A percentile compares a stretch with the other conserved stretches of the same genome.
phyloP scores from a whole-genome alignment of 441 rosid species.

The Gossypium schwendimanii region DNA sequence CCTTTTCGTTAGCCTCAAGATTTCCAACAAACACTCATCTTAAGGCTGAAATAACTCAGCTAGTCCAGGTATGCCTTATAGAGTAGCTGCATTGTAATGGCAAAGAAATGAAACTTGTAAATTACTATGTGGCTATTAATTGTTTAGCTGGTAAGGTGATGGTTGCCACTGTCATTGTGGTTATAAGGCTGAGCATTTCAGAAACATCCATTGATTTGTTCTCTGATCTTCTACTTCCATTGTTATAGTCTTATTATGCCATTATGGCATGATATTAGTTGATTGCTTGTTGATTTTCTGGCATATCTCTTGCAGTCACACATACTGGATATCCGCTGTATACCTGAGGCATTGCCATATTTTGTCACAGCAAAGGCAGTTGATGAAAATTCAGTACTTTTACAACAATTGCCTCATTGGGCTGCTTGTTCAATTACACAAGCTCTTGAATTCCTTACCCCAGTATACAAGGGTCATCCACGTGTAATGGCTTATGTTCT shows the following conservation, averaged over 20 bases:
- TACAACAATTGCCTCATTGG: constrained; percentile 98
- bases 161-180: not conserved
- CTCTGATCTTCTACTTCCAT: not conserved
- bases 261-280: constrained; percentile 6
- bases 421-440: constrained; percentile 93
- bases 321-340: constrained; percentile 61
- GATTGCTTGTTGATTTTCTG: not conserved
- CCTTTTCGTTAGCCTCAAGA: constrained; percentile 71
- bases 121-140: not conserved
- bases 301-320: constrained; percentile 45
- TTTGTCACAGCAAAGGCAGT: constrained; percentile 89
- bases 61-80: constrained; percentile 67
- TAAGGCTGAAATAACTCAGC: constrained; percentile 76
- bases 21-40: constrained; percentile 67
- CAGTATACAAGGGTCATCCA: constrained; percentile 89
- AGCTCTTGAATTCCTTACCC: constrained; percentile 88
- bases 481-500: constrained; percentile 99
- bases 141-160: constrained; percentile 7
- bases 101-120: constrained; percentile 2
- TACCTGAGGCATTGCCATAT: constrained; percentile 94
- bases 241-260: not conserved
- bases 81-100: not conserved
- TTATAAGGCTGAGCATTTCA: not conserved
- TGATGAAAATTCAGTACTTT: constrained; percentile 77
- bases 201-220: not conserved